phyloP scores from a whole-genome alignment of 225 moss, liverwort and hornwort genomes.

The Asterella californica region DNA sequence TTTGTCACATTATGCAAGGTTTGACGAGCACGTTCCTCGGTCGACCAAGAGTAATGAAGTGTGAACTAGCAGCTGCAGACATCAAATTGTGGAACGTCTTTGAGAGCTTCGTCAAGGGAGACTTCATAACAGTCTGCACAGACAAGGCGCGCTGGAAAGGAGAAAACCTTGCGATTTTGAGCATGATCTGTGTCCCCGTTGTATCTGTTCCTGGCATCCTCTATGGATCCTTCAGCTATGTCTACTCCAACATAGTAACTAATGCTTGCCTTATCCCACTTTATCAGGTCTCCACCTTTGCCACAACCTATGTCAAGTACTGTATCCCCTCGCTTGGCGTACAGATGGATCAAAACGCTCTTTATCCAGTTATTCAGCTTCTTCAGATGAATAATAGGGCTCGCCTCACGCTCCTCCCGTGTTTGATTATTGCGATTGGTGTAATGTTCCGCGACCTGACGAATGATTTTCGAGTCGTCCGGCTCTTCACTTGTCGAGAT shows the following conservation, averaged over 20 bases:
- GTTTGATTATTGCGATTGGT: slow-evolving; percentile 87
- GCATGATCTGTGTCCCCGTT: slow-evolving; percentile 95
- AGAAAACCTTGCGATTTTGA: slow-evolving; percentile 80
- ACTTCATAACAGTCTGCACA: slow-evolving; percentile 98
- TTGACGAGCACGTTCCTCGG: slow-evolving; percentile 89
- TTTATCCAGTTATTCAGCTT: slow-evolving; percentile 99
- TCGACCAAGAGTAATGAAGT: slow-evolving; percentile 97
- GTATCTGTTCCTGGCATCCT: slow-evolving; percentile 92
- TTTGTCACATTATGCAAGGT: slow-evolving; percentile 80
- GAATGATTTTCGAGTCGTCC: slow-evolving; percentile 42
- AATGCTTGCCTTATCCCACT: slow-evolving; percentile 93
- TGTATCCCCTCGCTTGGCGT: slow-evolving; percentile 66
- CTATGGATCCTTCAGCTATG: slow-evolving; percentile 91
- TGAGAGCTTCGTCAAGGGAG: slow-evolving; percentile 66
- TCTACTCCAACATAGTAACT: slow-evolving; percentile 94
- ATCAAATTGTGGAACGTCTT: slow-evolving; percentile 73
- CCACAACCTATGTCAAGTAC: slow-evolving; percentile 95
- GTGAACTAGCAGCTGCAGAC: slow-evolving; percentile 97
- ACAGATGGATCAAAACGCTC: slow-evolving; percentile 85
- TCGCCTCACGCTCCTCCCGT: slow-evolving; percentile 91
- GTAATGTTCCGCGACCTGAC: slow-evolving; percentile 95
- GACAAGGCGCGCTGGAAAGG: slow-evolving; percentile 71
- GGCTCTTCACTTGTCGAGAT: slow-evolving; percentile 26
- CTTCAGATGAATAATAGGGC: slow-evolving; percentile 93
- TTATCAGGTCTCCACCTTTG: slow-evolving; percentile 94